Percentiles rank a stretch among this genome's conserved stretches.
phyloP scores from a whole-genome alignment of 768 basidiomycete genomes.

The Pisolithus orientalis region DNA sequence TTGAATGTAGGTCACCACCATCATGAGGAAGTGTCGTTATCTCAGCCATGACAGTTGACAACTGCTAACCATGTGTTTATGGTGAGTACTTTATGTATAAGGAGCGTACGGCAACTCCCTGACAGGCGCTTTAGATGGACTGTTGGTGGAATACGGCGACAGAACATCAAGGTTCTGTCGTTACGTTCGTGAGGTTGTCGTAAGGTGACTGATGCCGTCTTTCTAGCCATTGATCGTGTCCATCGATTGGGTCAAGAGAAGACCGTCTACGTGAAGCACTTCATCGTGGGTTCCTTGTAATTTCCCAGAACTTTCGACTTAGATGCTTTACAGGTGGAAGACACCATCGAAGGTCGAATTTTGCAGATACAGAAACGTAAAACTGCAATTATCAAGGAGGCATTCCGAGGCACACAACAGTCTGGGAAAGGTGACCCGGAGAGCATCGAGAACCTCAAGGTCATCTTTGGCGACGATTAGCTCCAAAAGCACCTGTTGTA shows the following conservation, averaged over 20 bases:
- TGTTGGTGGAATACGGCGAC: constrained; percentile 89
- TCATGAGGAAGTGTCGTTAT: neutral
- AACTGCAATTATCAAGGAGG: constrained; percentile 80
- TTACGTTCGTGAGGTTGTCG: neutral
- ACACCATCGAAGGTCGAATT: constrained; percentile 78
- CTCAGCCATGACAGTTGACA: constrained; percentile 45
- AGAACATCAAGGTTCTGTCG: constrained; percentile 64
- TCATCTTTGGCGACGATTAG: constrained; percentile 5
- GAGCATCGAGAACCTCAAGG: constrained; percentile 72
- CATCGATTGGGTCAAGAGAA: constrained; percentile 82
- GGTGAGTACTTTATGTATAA: constrained; percentile 34
- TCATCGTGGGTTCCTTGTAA: constrained; percentile 48
- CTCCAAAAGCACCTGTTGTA: neutral
- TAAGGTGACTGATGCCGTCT: constrained; percentile 3
- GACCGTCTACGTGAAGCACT: constrained; percentile 79
- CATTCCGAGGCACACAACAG: constrained; percentile 55
- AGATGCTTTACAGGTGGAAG: constrained; percentile 43
- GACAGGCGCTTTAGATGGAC: constrained; percentile 57
- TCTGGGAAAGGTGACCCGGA: constrained; percentile 51
- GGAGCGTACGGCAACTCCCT: neutral
- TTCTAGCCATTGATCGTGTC: constrained; percentile 76
- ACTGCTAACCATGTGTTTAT: constrained; percentile 83
- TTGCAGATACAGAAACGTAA: constrained; percentile 81
- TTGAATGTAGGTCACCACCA: constrained; percentile 53
- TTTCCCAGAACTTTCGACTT: neutral